phyloP scores from a whole-genome alignment of 495 filamentous ascomycete genomes.

The Tricharina praecox region DNA sequence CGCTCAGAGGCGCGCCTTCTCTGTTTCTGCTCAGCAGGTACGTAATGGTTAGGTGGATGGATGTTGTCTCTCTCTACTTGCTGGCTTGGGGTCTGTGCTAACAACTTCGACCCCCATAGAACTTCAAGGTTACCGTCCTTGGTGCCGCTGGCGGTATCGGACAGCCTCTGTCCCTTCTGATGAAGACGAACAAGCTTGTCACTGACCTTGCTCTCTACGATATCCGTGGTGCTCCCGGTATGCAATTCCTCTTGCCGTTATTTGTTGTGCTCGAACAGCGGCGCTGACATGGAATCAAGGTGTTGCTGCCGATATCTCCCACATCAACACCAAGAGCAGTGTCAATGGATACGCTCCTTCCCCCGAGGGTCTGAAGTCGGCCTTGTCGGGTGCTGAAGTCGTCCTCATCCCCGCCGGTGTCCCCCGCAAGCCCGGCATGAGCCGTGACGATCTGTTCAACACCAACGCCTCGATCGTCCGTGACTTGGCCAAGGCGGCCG shows the following conservation, averaged over 20 bases:
- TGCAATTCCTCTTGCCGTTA: slow-evolving; percentile 21
- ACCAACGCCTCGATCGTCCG: slow-evolving; percentile 99
- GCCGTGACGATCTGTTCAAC: slow-evolving; percentile 98
- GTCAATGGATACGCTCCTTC: slow-evolving; percentile 71
- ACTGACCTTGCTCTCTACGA: slow-evolving; percentile 90
- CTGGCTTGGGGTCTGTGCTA: too few species aligned
- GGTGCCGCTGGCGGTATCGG: slow-evolving; percentile 95
- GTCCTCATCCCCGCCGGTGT: slow-evolving; percentile 97
- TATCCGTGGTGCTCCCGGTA: slow-evolving; percentile 86
- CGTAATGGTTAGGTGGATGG: too few species aligned
- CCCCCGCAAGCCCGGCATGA: slow-evolving; percentile 98
- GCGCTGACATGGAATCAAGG: slow-evolving; percentile 36
- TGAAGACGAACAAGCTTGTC: slow-evolving; percentile 94
- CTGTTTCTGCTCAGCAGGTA: slow-evolving; percentile 79
- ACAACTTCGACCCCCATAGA: too few species aligned
- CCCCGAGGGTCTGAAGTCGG: slow-evolving; percentile 52
- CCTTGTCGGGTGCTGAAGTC: slow-evolving; percentile 72
- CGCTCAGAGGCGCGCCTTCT: slow-evolving; percentile 81
- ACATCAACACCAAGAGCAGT: slow-evolving; percentile 96
- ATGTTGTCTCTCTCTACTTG: too few species aligned
- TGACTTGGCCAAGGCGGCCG: slow-evolving; percentile 89
- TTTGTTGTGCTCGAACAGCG: background rate
- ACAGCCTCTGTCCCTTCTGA: slow-evolving; percentile 87
- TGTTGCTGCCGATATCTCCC: slow-evolving; percentile 92
- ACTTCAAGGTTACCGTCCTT: slow-evolving; percentile 90